These are phyloP conservation scores for Mariannaea elegans DNA, from an alignment of 2,329 filamentous ascomycete genomes.

Conservation along the genomic window DNA sequence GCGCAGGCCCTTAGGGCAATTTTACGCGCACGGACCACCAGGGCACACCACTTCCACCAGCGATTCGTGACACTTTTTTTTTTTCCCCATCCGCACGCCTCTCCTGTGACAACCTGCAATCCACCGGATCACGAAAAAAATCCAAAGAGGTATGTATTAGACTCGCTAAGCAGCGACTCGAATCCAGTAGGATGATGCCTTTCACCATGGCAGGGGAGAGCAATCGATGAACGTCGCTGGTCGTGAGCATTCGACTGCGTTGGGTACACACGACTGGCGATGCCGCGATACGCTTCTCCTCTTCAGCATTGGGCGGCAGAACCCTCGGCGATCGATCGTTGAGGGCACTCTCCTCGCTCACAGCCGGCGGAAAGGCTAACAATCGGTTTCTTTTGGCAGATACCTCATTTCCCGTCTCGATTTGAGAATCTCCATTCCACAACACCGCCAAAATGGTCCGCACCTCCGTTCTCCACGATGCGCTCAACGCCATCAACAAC, in stretches of 20 bases:
- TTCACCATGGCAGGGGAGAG: slow-evolving; percentile 67
- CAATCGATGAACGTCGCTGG: slow-evolving; percentile 59
- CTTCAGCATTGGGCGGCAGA: slow-evolving; percentile 74
- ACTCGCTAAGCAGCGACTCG: slow-evolving; percentile 42
- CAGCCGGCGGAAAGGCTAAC: slow-evolving; percentile 69
- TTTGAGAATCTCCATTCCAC: slow-evolving; percentile 78
- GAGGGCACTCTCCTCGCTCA: slow-evolving; percentile 77
- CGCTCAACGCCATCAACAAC: slow-evolving; percentile 99
- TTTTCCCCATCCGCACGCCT: slow-evolving; percentile 26
- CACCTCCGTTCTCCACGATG: slow-evolving; percentile 99
- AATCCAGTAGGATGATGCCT: slow-evolving; percentile 52
- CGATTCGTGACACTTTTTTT: slow-evolving; percentile 24
- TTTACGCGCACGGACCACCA: slow-evolving; percentile 53
- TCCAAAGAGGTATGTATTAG: slow-evolving; percentile 57
- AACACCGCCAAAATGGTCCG: slow-evolving; percentile 92
- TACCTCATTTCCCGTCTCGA: slow-evolving; percentile 72
- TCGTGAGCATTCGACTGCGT: slow-evolving; percentile 26
- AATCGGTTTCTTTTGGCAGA: slow-evolving; percentile 56
- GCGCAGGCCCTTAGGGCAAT: slow-evolving; percentile 53
- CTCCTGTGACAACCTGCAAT: slow-evolving; percentile 38
- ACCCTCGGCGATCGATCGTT: slow-evolving; percentile 65
- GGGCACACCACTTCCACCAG: slow-evolving; percentile 46
- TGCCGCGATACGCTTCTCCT: slow-evolving; percentile 68
- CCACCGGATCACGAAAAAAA: slow-evolving; percentile 39
- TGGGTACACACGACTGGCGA: slow-evolving; percentile 21